Percentiles rank a stretch among this genome's conserved stretches.
Conservation (phyloP, 2,329 filamentous ascomycete species). For the Colletotrichum shisoi region DNA sequence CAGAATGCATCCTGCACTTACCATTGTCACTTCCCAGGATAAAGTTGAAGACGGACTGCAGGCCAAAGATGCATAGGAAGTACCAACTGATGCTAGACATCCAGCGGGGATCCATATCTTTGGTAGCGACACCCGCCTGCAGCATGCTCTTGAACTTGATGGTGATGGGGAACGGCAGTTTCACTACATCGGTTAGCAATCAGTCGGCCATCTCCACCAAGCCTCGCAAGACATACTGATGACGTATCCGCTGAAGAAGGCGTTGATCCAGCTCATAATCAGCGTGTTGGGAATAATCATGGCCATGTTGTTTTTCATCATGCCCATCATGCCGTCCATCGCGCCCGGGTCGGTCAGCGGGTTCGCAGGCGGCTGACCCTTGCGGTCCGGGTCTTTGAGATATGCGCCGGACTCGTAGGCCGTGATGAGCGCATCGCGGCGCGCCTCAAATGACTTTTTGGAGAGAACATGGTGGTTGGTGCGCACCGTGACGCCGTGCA, state of each 20-base stretch:
- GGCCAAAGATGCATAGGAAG: slow-evolving; percentile 94
- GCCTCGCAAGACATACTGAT: slow-evolving; percentile 69
- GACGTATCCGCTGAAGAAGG: slow-evolving; percentile 97
- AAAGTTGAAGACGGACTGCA: slow-evolving; percentile 97
- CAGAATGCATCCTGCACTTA: slow-evolving; percentile 56
- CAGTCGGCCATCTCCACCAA: background rate
- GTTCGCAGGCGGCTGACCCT: slow-evolving; percentile 88
- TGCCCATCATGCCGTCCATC: slow-evolving; percentile 99
- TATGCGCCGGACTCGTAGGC: slow-evolving; percentile 87
- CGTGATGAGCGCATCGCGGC: slow-evolving; percentile 81
- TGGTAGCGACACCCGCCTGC: slow-evolving; percentile 93
- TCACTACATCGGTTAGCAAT: slow-evolving; percentile 67
- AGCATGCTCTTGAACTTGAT: slow-evolving; percentile 99
- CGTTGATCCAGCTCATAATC: slow-evolving; percentile 99
- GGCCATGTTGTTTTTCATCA: slow-evolving; percentile 99
- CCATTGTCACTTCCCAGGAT: slow-evolving; percentile 95
- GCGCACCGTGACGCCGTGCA: slow-evolving; percentile 85
- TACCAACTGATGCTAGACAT: slow-evolving; percentile 99
- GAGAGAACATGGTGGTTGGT: slow-evolving; percentile 83
- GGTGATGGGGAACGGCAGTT: slow-evolving; percentile 95
- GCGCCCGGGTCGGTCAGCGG: slow-evolving; percentile 93
- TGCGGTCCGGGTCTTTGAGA: slow-evolving; percentile 85
- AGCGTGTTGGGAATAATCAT: slow-evolving; percentile 99
- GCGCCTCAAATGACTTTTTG: slow-evolving; percentile 75
- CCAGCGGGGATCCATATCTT: slow-evolving; percentile 96